These are phyloP conservation scores for Stephania yunnanensis DNA, from an alignment of 164 flowering plant species.

Conservation along the genomic window DNA sequence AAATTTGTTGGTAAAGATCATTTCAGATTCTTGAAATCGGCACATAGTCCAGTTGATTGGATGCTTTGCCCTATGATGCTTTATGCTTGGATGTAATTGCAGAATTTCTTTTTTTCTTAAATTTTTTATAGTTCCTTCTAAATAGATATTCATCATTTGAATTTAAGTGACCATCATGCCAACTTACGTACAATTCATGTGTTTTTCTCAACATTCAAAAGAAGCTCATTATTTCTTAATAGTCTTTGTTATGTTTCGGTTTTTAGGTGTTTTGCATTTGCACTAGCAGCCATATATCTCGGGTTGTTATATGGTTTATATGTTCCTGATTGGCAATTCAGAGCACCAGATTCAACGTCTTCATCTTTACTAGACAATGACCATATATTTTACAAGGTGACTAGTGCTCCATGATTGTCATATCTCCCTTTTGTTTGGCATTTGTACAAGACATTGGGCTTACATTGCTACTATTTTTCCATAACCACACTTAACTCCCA, in stretches of 20 bases:
- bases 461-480: neutral
- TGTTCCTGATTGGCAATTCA: constrained; percentile 71
- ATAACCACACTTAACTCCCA: neutral
- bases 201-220: constrained; percentile 1
- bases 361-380: constrained; percentile 19
- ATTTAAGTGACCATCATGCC: neutral
- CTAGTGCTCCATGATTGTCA: constrained; percentile 4
- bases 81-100: neutral
- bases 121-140: neutral
- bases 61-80: neutral
- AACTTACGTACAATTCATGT: neutral
- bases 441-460: neutral
- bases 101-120: neutral
- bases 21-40: neutral
- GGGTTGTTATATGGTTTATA: constrained; percentile 47
- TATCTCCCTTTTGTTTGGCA: neutral
- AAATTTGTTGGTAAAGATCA: too few relatives aligned
- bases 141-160: neutral
- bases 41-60: neutral
- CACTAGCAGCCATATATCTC: constrained; percentile 33
- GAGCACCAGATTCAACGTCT: constrained; percentile 23
- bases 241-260: neutral
- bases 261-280: constrained; percentile 41
- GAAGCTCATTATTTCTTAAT: neutral
- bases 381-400: constrained; percentile 30